phyloP scores from a whole-genome alignment of 2,329 filamentous ascomycete species.

The Sclerotinia nivalis region DNA sequence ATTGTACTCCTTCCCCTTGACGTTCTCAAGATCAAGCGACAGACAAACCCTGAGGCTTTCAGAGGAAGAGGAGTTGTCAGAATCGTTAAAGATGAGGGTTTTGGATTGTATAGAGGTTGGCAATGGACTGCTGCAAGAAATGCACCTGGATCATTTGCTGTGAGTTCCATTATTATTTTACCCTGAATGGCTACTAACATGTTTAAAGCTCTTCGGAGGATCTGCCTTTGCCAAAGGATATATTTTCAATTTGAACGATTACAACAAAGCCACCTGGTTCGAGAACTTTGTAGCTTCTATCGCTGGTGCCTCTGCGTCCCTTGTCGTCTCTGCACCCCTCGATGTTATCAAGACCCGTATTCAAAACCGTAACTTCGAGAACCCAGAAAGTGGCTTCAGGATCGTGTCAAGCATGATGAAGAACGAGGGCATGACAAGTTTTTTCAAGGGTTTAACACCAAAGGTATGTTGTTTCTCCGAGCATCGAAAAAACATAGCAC shows the following conservation, averaged over 20 bases:
- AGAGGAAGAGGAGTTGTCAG: constrained; percentile 85
- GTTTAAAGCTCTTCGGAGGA: constrained; percentile 83
- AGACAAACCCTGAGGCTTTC: constrained; percentile 99
- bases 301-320: constrained; percentile 89
- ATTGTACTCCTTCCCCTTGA: constrained; percentile 93
- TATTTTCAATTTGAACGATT: constrained; percentile 83
- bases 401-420: constrained; percentile 92
- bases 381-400: constrained; percentile 89
- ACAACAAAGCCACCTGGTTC: constrained; percentile 91
- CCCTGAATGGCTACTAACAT: constrained; percentile 29
- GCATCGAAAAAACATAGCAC: not conserved
- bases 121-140: constrained; percentile 98
- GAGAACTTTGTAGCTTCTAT: constrained; percentile 99
- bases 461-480: constrained; percentile 58
- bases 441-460: constrained; percentile 97
- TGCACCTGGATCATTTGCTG: constrained; percentile 93
- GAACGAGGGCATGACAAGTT: constrained; percentile 80
- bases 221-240: constrained; percentile 98
- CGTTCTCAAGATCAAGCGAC: constrained; percentile 98
- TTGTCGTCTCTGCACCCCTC: constrained; percentile 91
- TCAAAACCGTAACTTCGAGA: constrained; percentile 98
- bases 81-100: constrained; percentile 91
- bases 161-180: constrained; percentile 51
- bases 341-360: constrained; percentile 99
- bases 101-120: constrained; percentile 93